Percentiles rank a stretch among this genome's conserved stretches.
These are phyloP conservation scores for Fusarium sp. DNA, from an alignment of 2,329 filamentous ascomycete species.

Conservation along the genomic window DNA sequence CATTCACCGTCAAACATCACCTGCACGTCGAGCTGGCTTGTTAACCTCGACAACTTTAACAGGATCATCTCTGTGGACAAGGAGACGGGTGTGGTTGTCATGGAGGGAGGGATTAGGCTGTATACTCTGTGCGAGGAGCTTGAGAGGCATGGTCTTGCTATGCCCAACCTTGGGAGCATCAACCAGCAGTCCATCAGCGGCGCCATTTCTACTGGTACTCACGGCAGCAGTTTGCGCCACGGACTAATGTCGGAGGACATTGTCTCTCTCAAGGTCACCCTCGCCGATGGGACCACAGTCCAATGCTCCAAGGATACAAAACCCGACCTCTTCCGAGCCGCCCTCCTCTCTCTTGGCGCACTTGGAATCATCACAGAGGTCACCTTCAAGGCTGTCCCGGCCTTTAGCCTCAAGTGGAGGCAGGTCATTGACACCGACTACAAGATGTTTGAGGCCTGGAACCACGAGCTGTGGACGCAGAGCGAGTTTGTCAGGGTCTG, in stretches of 20 bases:
- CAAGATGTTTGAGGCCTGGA: conserved; percentile 78
- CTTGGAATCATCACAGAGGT: conserved; percentile 92
- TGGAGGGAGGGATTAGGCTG: conserved; percentile 91
- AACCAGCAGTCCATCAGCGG: conserved; percentile 94
- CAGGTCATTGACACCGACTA: conserved; percentile 81
- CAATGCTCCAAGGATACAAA: conserved; percentile 78
- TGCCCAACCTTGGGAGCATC: conserved; percentile 95
- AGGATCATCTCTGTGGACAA: conserved; percentile 77
- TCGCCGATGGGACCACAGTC: conserved; percentile 81
- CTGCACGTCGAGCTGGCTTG: conserved; percentile 92
- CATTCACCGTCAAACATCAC: conserved; percentile 95
- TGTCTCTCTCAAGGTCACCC: conserved; percentile 79
- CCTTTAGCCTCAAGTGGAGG: conserved; percentile 87
- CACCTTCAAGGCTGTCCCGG: conserved; percentile 82
- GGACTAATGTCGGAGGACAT: conserved; percentile 87
- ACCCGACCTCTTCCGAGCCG: conserved; percentile 86
- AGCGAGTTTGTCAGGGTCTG: conserved; percentile 93
- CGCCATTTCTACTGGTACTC: conserved; percentile 91
- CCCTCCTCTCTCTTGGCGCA: conserved; percentile 87
- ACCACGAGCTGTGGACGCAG: conserved; percentile 80
- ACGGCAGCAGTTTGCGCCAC: conserved; percentile 87
- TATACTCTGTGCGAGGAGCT: conserved; percentile 79
- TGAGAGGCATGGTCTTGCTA: conserved; percentile 80
- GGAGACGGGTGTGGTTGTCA: conserved; percentile 74
- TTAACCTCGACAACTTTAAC: conserved; percentile 90